Base-by-base conservation (phyloP, 768 basidiomycete genomes). In the Grammothele lineata region DNA sequence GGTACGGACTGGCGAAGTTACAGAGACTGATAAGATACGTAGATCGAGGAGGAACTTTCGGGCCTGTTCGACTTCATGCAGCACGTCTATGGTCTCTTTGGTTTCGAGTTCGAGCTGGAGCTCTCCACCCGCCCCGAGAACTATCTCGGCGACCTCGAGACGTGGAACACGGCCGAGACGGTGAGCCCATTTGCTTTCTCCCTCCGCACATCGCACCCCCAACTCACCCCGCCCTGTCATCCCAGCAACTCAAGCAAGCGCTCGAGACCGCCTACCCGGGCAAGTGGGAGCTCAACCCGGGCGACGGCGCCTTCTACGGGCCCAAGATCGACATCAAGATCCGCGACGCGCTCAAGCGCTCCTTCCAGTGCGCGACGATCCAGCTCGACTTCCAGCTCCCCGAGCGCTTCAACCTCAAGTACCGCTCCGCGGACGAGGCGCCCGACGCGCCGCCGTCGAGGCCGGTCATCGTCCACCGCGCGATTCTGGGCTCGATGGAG, bases 371-470 rank as follows among this genome's bases (percentile, higher is more conserved):
- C 60, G 96, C 93, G 33, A 98, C 96, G 2, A 97, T 98, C 66
- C 90, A 98, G 69, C 87, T 99, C 48, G 95, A 98, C 71, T 99
- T 97, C 81, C 92, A 99, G 67, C 80, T 99, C 1, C 96, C 96
- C 9, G 85, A 96, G 60, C 85, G 92, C 34, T 98, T 98, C 78
- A 87, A 96, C 66, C 78, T 98, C 55, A 87, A 87, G 62, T 98
- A 92, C 71, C 87, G 92, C 32, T 76, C 83, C 1, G 76, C 84
- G 21, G 87, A 87, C 49, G 86, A 85, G 43, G 74, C 80, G 26
- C 73, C 77, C n/a, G 74, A 70, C 54, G 63, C 71, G 7, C 75
- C 73, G 57, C 76, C 77, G 5, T 73, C 82, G 39, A 72, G 92
- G 36, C 96, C 96, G 11, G 96, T 98, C 59, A 98, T 99, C 73